These are phyloP conservation scores for Flaveria robusta DNA, from an alignment of 129 eudicot genomes.

Conservation along the genomic window DNA sequence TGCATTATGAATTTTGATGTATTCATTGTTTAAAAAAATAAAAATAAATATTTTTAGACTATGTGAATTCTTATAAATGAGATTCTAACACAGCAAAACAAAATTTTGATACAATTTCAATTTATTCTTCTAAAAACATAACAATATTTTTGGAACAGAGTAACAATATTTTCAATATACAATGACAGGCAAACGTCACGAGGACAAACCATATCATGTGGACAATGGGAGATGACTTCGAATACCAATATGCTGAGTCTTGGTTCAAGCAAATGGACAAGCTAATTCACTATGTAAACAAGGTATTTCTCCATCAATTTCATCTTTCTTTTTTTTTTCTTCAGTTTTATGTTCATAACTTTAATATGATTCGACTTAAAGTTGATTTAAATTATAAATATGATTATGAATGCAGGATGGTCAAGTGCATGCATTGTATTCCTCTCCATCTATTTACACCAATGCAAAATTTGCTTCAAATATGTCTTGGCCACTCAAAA, in stretches of 20 bases:
- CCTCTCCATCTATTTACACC: slow-evolving; percentile 84
- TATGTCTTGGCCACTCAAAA: slow-evolving; percentile 80
- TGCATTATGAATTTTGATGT: neutral
- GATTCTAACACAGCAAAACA: neutral
- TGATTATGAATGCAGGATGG: slow-evolving; percentile 68
- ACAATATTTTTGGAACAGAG: neutral
- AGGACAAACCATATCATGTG: slow-evolving; percentile 91
- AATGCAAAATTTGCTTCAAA: slow-evolving; percentile 78
- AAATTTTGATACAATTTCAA: neutral
- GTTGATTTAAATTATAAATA: neutral
- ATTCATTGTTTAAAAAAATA: neutral
- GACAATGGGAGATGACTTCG: slow-evolving; percentile 98
- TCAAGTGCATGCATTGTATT: slow-evolving; percentile 81
- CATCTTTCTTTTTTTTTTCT: neutral
- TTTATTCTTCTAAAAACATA: neutral
- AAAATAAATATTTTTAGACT: neutral
- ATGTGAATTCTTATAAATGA: neutral
- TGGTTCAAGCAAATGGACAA: slow-evolving; percentile 99
- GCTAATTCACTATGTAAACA: slow-evolving; percentile 83
- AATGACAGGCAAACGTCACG: slow-evolving; percentile 74
- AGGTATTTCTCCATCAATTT: slow-evolving; percentile 43
- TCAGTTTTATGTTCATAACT: neutral
- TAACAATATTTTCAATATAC: neutral
- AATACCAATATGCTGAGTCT: slow-evolving; percentile 88
- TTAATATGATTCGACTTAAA: neutral